A percentile compares a stretch with the other conserved stretches of the same genome.
These are phyloP conservation scores for Haplosporangium gracile DNA, from an alignment of 192 early-diverging fungal genomes.

Conservation along the genomic window DNA sequence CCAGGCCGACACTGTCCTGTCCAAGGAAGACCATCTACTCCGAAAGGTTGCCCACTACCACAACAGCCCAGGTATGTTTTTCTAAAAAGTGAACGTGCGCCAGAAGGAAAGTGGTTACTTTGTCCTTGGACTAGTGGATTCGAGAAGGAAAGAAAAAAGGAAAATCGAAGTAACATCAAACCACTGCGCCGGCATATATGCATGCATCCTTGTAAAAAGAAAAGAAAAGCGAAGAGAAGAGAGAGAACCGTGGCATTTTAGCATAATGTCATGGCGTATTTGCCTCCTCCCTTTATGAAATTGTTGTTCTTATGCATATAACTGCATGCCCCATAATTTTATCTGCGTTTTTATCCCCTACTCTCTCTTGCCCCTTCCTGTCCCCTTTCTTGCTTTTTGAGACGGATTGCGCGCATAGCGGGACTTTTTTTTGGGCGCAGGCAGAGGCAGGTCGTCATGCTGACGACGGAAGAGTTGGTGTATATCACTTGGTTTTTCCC, in stretches of 20 bases:
- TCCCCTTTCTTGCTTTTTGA: neutral
- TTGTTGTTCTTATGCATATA: neutral
- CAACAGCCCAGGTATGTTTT: constrained; percentile 39
- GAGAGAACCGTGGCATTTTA: neutral
- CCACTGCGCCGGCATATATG: neutral
- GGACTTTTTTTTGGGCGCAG: constrained; percentile 6
- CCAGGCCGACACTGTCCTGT: constrained; percentile 17
- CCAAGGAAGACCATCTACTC: constrained; percentile 21
- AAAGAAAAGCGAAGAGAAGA: neutral
- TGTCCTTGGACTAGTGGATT: neutral
- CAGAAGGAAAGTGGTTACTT: neutral
- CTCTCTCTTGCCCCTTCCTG: neutral
- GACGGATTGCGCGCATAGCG: neutral
- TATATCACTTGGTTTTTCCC: neutral
- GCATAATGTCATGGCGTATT: neutral
- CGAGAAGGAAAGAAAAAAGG: neutral
- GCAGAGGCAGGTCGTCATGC: neutral
- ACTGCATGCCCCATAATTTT: constrained; percentile 2
- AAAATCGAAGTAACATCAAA: neutral
- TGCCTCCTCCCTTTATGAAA: neutral
- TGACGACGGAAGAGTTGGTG: neutral
- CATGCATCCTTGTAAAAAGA: neutral
- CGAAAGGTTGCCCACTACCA: constrained; percentile 32
- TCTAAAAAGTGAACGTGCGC: neutral
- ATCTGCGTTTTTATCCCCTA: neutral